Evolutionary conservation across 1,284 basidiomycete species (phyloP), one percentile per base, ranked within the genome.

Genomic region (Limonomyces culmigenus): DNA sequence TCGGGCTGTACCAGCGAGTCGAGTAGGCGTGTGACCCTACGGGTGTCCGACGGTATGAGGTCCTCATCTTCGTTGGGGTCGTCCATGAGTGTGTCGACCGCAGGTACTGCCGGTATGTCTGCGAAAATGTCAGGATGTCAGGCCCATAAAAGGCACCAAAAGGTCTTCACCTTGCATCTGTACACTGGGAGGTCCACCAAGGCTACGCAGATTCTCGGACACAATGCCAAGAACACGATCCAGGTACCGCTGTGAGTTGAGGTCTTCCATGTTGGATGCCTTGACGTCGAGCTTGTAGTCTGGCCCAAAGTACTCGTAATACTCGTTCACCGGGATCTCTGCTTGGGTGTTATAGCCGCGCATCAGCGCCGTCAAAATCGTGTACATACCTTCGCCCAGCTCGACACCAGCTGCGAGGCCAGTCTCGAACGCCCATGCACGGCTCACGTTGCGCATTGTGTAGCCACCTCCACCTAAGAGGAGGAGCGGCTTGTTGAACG

Each of bases 241-340:
- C 34, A 98, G 65, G 52, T 98, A 99, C 45, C 85, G 83, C 6
- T 73, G 73, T 2, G 87, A 87, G 52, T 99, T 99, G 60, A 93
- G 65, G 50, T 99, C 92, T 46, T 96, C 89, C 51, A 91, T 87
- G 53, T 98, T 99, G 20, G 88, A 93, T 3, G 91, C 65, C 44
- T 84, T 84, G 18, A 99, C 95, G 50, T 99, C 91, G n/a, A 99
- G 69, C 48, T 89, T 76, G 50, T 98, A 96, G 49, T 95, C 88
- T 1, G 95, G 95, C 0, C 95, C 95, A 55, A 97, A 98, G 59
- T 98, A 98, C 54, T 98, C 93, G 55, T 95, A 97, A 59, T 98
- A 96, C 56, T 96, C 92, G 50, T 96, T 96, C 44, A 91, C 83
- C 0, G 91, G 91, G 37, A 96, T 92, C 47, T 86, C 88, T 89